Conservation (phyloP, 257 asterid species). For the Jasminum sambac region DNA sequence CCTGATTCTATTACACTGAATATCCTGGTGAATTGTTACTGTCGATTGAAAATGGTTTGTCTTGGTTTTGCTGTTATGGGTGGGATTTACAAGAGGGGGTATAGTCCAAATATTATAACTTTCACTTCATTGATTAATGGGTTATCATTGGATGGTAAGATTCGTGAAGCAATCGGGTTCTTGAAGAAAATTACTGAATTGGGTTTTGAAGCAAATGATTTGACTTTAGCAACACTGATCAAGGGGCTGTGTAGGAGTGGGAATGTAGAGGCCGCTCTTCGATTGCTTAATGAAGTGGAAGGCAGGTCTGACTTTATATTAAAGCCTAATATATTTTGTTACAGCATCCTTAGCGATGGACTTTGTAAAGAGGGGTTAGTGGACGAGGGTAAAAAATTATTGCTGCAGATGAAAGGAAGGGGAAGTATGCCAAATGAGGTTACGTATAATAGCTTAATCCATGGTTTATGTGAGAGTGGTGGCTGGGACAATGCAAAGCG, state of each 20-base stretch:
- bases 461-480: slow-evolving; percentile 31
- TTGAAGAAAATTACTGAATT: slow-evolving; percentile 29
- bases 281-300: slow-evolving; percentile 28
- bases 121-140: slow-evolving; percentile 36
- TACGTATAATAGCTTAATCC: slow-evolving; percentile 22
- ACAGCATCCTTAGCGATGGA: slow-evolving; percentile 30
- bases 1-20: slow-evolving; percentile 31
- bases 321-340: slow-evolving; percentile 29
- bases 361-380: slow-evolving; percentile 37
- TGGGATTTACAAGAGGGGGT: slow-evolving; percentile 27
- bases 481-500: slow-evolving; percentile 32
- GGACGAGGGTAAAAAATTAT: slow-evolving; percentile 30
- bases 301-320: slow-evolving; percentile 13
- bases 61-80: slow-evolving; percentile 33
- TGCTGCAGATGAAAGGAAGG: slow-evolving; percentile 32
- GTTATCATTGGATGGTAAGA: slow-evolving; percentile 22
- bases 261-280: slow-evolving; percentile 24
- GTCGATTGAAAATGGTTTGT: slow-evolving; percentile 21
- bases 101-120: slow-evolving; percentile 29
- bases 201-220: slow-evolving; percentile 21
- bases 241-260: slow-evolving; percentile 36
- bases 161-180: slow-evolving; percentile 25
- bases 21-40: slow-evolving; percentile 32
- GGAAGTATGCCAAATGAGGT: slow-evolving; percentile 30
- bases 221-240: slow-evolving; percentile 31